A percentile compares a stretch with the other conserved stretches of the same genome.
phyloP scores from a whole-genome alignment of 1,284 basidiomycete genomes.

The Anthracocystis panici-leucophaei region DNA sequence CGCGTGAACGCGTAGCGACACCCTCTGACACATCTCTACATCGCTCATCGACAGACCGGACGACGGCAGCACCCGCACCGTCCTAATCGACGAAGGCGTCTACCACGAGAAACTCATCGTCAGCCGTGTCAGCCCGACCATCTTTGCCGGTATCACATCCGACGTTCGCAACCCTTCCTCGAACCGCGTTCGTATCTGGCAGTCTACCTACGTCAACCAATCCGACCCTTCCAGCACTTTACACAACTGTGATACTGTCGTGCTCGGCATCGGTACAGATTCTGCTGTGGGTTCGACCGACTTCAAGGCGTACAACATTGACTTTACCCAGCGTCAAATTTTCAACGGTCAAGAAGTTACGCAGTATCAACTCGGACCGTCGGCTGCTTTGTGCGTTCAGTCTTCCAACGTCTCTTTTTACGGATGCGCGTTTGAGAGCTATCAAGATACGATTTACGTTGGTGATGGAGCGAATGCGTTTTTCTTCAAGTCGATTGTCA shows the following conservation, averaged over 20 bases:
- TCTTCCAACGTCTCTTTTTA: constrained; percentile 36
- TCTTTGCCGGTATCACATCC: constrained; percentile 28
- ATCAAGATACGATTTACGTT: constrained; percentile 42
- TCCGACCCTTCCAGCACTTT: constrained; percentile 7
- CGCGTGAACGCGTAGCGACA: constrained; percentile 13
- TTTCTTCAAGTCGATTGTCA: constrained; percentile 25
- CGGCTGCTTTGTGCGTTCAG: constrained; percentile 35
- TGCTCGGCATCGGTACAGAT: constrained; percentile 23
- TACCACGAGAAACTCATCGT: constrained; percentile 43
- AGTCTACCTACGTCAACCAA: constrained; percentile 44
- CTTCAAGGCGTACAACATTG: constrained; percentile 50
- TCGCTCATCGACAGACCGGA: constrained; percentile 14
- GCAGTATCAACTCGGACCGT: constrained; percentile 34
- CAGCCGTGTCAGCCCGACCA: constrained; percentile 20
- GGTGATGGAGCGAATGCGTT: constrained; percentile 17
- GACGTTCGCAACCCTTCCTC: not conserved
- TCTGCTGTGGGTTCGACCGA: constrained; percentile 13
- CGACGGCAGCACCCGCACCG: constrained; percentile 17
- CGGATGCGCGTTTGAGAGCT: constrained; percentile 31
- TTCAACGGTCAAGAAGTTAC: constrained; percentile 19
- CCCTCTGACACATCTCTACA: not conserved
- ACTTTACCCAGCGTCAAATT: constrained; percentile 35
- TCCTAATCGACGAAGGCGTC: constrained; percentile 35
- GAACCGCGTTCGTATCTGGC: constrained; percentile 40
- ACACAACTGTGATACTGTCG: constrained; percentile 39